Percentiles rank a stretch among this genome's conserved stretches.
phyloP scores from a whole-genome alignment of 1,139 yeast genomes.

The Nadsonia starkeyi-henricii region DNA sequence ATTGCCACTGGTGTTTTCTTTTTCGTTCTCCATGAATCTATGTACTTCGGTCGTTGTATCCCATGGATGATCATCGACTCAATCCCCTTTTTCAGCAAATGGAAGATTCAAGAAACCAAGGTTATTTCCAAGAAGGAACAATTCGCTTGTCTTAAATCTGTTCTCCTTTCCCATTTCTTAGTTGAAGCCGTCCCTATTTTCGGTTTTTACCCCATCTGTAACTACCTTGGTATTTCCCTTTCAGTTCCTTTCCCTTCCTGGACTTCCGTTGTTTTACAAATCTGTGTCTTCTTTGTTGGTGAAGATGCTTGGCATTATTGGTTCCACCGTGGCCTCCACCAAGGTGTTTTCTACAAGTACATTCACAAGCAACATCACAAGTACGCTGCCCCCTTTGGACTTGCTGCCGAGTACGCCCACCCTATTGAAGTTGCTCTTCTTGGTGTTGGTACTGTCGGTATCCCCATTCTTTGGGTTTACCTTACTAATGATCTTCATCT shows the following conservation, averaged over 20 bases:
- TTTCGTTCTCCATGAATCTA: conserved; percentile 60
- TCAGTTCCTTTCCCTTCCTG: conserved; percentile 72
- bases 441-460: conserved; percentile 90
- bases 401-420: conserved; percentile 94
- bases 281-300: conserved; percentile 58
- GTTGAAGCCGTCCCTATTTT: conserved; percentile 94
- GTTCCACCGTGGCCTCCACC: conserved; percentile 80
- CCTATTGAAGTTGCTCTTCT: conserved; percentile 77
- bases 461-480: conserved; percentile 62
- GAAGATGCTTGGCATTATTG: conserved; percentile 97
- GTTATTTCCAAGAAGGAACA: conserved; percentile 70
- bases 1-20: conserved; percentile 76
- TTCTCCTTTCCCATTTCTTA: conserved; percentile 67
- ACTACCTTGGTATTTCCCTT: conserved; percentile 58
- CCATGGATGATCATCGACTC: conserved; percentile 79
- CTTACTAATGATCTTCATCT: conserved; percentile 60
- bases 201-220: conserved; percentile 87
- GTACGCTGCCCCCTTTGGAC: conserved; percentile 93
- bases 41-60: conserved; percentile 75
- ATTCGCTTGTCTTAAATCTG: conserved; percentile 81
- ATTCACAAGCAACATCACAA: conserved; percentile 95
- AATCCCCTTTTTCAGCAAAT: conserved; percentile 60
- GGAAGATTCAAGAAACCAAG: conserved; percentile 70
- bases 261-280: conserved; percentile 45
- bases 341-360: conserved; percentile 72